Percentiles rank a stretch among this genome's conserved stretches.
Conservation (phyloP, 768 basidiomycete genomes). For the Galerina sulciceps region DNA sequence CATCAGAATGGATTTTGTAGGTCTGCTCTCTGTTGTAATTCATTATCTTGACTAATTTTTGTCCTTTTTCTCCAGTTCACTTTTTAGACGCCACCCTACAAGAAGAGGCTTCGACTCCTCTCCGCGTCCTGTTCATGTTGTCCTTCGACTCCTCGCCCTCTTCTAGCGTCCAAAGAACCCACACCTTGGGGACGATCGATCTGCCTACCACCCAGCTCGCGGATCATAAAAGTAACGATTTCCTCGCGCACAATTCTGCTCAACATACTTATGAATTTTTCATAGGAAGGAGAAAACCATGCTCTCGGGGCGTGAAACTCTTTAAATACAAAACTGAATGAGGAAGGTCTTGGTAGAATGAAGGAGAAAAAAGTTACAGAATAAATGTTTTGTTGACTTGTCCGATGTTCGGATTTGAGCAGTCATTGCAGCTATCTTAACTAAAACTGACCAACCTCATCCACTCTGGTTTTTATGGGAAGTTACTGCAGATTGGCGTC, state of each 20-base stretch:
- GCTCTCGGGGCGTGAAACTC: conserved; percentile 59
- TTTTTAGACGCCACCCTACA: conserved; percentile 75
- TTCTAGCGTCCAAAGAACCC: conserved; percentile 62
- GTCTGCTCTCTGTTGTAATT: conserved; percentile 21
- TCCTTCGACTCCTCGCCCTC: conserved; percentile 47
- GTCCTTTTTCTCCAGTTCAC: conserved; percentile 45
- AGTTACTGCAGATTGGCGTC: too few species aligned
- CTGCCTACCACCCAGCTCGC: conserved; percentile 51
- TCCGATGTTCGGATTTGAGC: too few species aligned
- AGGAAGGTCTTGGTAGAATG: conserved; percentile 66
- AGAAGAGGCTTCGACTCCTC: conserved; percentile 72
- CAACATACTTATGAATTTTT: neutral
- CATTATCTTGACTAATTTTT: neutral
- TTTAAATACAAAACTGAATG: conserved; percentile 66
- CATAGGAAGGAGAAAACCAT: conserved; percentile 68
- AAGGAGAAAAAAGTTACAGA: conserved; percentile 37
- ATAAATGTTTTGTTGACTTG: too few species aligned
- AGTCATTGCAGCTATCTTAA: too few species aligned
- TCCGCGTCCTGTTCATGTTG: conserved; percentile 65
- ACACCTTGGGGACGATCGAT: conserved; percentile 67
- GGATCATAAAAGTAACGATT: conserved; percentile 54
- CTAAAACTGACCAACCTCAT: too few species aligned
- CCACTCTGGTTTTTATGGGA: too few species aligned
- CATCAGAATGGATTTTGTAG: conserved; percentile 77
- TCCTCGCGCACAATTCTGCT: neutral